Evolutionary conservation across 2,329 filamentous ascomycete species (phyloP).

Genomic region (Clarireedia homoeocarpa): DNA sequence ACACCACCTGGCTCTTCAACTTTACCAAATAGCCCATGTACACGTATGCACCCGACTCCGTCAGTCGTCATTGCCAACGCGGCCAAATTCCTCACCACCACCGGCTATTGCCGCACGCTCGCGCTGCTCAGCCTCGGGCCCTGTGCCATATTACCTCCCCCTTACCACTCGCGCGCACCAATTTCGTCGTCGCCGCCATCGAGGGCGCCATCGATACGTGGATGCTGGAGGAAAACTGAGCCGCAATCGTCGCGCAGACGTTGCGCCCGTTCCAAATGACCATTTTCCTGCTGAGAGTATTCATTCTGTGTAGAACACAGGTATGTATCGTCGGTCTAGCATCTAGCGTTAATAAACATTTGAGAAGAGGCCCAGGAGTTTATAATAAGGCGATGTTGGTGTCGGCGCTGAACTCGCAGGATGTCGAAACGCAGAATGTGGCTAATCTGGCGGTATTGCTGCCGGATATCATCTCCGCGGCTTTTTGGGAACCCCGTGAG

Average conservation of each 20-base stretch:
- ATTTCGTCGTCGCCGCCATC: slow-evolving; percentile 38
- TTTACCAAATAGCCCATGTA: slow-evolving; percentile 37
- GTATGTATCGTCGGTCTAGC: slow-evolving; percentile 21
- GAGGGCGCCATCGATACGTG: slow-evolving; percentile 42
- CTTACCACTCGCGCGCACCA: slow-evolving; percentile 43
- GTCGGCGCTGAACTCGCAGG: slow-evolving; percentile 40
- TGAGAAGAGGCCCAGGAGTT: slow-evolving; percentile 24
- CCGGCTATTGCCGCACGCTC: slow-evolving; percentile 40
- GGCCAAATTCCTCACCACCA: slow-evolving; percentile 41
- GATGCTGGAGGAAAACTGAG: slow-evolving; percentile 45
- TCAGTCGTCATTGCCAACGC: slow-evolving; percentile 44
- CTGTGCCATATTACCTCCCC: slow-evolving; percentile 43
- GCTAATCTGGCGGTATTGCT: slow-evolving; percentile 38
- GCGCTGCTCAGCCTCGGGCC: slow-evolving; percentile 40
- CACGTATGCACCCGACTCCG: slow-evolving; percentile 37
- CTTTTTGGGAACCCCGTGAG: slow-evolving; percentile 31
- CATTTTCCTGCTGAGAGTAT: slow-evolving; percentile 39
- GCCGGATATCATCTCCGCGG: slow-evolving; percentile 35
- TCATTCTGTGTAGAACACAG: slow-evolving; percentile 44
- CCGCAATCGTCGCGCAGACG: slow-evolving; percentile 33
- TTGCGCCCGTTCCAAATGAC: slow-evolving; percentile 40
- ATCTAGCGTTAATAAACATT: background rate
- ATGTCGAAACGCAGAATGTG: slow-evolving; percentile 42
- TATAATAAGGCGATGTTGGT: slow-evolving; percentile 42
- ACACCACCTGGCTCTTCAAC: slow-evolving; percentile 40